Percentiles rank a stretch among this genome's conserved stretches.
phyloP scores from a whole-genome alignment of 1,284 basidiomycete genomes.

The Melanopsichium pennsylvanicum region DNA sequence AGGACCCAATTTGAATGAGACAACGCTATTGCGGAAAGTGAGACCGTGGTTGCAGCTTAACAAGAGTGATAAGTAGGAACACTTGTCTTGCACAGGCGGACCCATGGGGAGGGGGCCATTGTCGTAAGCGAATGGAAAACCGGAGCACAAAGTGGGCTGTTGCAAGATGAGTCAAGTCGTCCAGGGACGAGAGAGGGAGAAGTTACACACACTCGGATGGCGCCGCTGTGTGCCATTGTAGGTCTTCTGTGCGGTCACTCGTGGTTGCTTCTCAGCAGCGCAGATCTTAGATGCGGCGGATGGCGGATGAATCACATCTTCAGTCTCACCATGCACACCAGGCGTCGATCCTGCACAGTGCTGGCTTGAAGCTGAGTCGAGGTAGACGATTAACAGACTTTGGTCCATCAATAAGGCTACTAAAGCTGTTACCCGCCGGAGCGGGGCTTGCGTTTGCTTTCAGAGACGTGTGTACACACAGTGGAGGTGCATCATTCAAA shows the following conservation, averaged over 20 bases:
- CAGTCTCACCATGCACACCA: no score
- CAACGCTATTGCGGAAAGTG: neutral
- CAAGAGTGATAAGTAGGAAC: neutral
- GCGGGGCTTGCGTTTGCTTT: slow-evolving; percentile 1
- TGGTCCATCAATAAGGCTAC: neutral
- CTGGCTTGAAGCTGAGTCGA: neutral
- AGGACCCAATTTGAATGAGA: neutral
- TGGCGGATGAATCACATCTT: no score
- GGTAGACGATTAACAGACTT: neutral
- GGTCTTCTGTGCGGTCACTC: no score
- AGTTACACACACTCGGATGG: no score
- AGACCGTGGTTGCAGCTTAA: neutral
- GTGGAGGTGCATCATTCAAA: slow-evolving; percentile 6
- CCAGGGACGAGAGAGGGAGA: no score
- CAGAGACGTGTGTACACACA: neutral
- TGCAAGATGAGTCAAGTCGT: slow-evolving; percentile 3
- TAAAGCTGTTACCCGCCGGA: neutral
- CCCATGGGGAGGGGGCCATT: no score
- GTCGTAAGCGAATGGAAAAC: no score
- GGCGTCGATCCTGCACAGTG: neutral
- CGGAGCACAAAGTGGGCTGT: no score
- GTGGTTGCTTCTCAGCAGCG: no score
- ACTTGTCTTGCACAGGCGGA: no score
- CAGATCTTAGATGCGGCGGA: neutral
- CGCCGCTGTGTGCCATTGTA: no score